phyloP scores from a whole-genome alignment of 306 rosid genomes.

The Quercus agrifolia region DNA sequence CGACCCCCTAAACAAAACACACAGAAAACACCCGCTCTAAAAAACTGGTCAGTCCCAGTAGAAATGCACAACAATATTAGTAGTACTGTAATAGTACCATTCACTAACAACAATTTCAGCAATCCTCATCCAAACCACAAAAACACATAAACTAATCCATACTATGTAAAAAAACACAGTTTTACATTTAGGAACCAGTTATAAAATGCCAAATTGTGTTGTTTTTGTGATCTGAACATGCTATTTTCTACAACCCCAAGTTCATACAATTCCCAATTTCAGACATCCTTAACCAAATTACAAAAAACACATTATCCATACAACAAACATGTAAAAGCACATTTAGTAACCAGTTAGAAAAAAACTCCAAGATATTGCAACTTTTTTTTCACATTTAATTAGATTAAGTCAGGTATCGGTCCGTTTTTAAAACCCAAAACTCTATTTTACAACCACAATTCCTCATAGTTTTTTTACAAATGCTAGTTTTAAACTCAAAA shows the following conservation, averaged over 20 bases:
- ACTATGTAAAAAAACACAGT: background rate
- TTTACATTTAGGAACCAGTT: background rate
- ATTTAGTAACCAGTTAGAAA: too few relatives aligned
- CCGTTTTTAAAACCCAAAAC: too few relatives aligned
- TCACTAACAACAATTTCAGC: background rate
- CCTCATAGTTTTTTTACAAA: too few relatives aligned
- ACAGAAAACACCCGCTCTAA: background rate
- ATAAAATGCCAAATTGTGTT: background rate
- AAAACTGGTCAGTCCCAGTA: background rate
- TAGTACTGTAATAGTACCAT: background rate
- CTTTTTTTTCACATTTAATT: too few relatives aligned
- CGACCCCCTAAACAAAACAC: conserved; percentile 61
- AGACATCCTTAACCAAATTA: background rate
- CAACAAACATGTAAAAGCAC: too few relatives aligned
- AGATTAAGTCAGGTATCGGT: too few relatives aligned
- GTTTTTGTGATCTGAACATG: background rate
- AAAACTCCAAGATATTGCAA: too few relatives aligned
- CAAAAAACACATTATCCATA: too few relatives aligned
- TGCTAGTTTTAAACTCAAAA: too few relatives aligned
- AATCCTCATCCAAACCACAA: background rate
- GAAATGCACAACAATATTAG: background rate
- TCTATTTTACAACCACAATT: too few relatives aligned
- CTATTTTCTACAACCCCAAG: background rate
- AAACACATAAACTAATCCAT: background rate
- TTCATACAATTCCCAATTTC: background rate